These are phyloP conservation scores for Syncephalastrum contaminatum DNA, from an alignment of 371 early-diverging fungal genomes.

Conservation along the genomic window DNA sequence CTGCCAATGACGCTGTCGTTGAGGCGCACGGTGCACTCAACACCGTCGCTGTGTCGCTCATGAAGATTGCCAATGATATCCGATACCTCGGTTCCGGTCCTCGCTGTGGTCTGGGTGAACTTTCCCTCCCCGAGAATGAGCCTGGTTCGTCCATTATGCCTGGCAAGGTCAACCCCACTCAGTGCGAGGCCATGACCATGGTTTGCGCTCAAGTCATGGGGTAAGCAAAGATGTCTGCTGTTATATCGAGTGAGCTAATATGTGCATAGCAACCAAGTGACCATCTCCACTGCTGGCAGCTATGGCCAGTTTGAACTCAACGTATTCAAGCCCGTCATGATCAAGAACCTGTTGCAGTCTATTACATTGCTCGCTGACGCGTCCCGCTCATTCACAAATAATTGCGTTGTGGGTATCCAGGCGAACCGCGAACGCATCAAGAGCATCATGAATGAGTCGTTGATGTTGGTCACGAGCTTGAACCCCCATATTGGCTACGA, in stretches of 20 bases:
- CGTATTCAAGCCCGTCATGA: constrained; percentile 92
- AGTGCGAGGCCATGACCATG: constrained; percentile 94
- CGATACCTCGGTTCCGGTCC: constrained; percentile 88
- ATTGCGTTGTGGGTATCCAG: constrained; percentile 84
- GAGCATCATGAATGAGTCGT: constrained; percentile 68
- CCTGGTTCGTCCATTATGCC: constrained; percentile 94
- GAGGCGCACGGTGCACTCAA: constrained; percentile 87
- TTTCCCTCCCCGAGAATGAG: constrained; percentile 87
- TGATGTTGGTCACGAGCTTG: constrained; percentile 85
- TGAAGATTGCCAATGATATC: constrained; percentile 93
- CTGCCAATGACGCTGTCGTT: constrained; percentile 88
- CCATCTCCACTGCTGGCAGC: constrained; percentile 79
- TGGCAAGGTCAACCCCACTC: constrained; percentile 93
- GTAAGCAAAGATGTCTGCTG: constrained; percentile 1
- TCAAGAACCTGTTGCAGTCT: constrained; percentile 84
- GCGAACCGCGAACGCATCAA: constrained; percentile 78
- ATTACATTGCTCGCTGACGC: constrained; percentile 78
- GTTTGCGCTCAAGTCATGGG: constrained; percentile 86
- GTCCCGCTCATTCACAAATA: constrained; percentile 72
- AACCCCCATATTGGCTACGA: constrained; percentile 85
- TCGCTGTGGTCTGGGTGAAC: constrained; percentile 88
- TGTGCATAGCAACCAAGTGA: constrained; percentile 66
- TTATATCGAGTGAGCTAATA: too few relatives aligned
- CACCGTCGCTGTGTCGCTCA: constrained; percentile 80
- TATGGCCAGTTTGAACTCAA: constrained; percentile 94